Conservation (phyloP, 306 rosid genomes). For the Pterocarpus macrocarpus region DNA sequence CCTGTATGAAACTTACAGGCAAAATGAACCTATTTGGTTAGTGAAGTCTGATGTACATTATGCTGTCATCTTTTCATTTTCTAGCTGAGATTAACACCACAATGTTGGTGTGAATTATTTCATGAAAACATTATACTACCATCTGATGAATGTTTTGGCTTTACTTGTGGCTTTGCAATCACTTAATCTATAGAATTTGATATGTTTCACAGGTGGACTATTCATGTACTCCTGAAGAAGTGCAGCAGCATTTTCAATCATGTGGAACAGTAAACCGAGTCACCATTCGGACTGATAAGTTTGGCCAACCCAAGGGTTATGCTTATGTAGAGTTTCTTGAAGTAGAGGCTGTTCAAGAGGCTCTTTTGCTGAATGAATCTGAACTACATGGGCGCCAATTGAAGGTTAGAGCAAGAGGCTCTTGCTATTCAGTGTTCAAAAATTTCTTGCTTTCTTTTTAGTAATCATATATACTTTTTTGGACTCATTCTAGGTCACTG, state of each 20-base stretch:
- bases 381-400: constrained; percentile 89
- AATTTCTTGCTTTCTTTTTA: not conserved
- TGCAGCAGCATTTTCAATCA: constrained; percentile 88
- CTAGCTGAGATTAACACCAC: not conserved
- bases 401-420: constrained; percentile 58
- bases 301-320: constrained; percentile 91
- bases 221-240: constrained; percentile 88
- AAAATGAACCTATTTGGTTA: not conserved
- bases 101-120: not conserved
- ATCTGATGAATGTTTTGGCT: constrained; percentile 20
- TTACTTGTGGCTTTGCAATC: constrained; percentile 16
- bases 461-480: not conserved
- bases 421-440: not conserved
- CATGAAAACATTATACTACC: not conserved
- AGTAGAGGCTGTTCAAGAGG: constrained; percentile 85
- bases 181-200: constrained; percentile 14
- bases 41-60: constrained; percentile 13
- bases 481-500: constrained; percentile 62
- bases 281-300: constrained; percentile 88
- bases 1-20: not conserved
- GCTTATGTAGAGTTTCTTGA: constrained; percentile 89
- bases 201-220: constrained; percentile 73
- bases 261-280: constrained; percentile 87
- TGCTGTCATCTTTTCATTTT: not conserved
- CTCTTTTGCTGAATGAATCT: constrained; percentile 77